phyloP scores from a whole-genome alignment of 768 basidiomycete species.

The Omphalotus guepiniiformis region DNA sequence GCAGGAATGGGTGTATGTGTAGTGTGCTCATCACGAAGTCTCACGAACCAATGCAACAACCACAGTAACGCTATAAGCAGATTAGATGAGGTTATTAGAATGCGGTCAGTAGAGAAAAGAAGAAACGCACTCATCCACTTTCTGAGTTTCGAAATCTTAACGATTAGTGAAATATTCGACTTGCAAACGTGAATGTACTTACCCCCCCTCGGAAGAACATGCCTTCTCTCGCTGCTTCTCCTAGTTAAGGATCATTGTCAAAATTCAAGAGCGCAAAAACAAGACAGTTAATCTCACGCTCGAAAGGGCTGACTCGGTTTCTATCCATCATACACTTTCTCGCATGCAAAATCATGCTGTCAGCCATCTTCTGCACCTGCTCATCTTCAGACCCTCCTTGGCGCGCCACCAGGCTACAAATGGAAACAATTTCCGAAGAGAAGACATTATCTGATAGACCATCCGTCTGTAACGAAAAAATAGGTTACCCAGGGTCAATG shows the following conservation, averaged over 20 bases:
- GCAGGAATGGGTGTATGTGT: too few relatives aligned
- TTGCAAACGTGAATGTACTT: conserved; percentile 26
- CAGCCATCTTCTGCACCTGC: conserved; percentile 68
- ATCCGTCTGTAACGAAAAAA: conserved; percentile 37
- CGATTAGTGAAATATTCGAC: conserved; percentile 3
- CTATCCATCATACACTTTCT: conserved; percentile 65
- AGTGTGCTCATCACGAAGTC: conserved; percentile 41
- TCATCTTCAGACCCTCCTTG: conserved; percentile 50
- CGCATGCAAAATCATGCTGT: conserved; percentile 68
- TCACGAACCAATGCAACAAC: conserved; percentile 67
- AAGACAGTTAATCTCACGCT: conserved; percentile 42
- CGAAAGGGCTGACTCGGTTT: conserved; percentile 67
- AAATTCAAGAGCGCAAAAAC: conserved; percentile 1
- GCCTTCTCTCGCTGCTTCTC: conserved; percentile 61
- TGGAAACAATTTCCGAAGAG: conserved; percentile 61
- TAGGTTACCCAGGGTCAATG: not conserved
- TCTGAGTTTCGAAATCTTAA: conserved; percentile 37
- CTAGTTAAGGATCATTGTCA: conserved; percentile 26
- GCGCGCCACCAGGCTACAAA: conserved; percentile 64
- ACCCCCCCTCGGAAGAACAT: conserved; percentile 71
- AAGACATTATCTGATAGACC: conserved; percentile 62
- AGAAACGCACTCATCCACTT: conserved; percentile 70
- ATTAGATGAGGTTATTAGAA: conserved; percentile 10
- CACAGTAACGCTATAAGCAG: conserved; percentile 56
- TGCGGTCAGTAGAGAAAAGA: conserved; percentile 1